Percentiles rank a stretch among this genome's conserved stretches.
Evolutionary conservation across 257 asterid species (phyloP).

Genomic region (Leonotis leonurus): DNA sequence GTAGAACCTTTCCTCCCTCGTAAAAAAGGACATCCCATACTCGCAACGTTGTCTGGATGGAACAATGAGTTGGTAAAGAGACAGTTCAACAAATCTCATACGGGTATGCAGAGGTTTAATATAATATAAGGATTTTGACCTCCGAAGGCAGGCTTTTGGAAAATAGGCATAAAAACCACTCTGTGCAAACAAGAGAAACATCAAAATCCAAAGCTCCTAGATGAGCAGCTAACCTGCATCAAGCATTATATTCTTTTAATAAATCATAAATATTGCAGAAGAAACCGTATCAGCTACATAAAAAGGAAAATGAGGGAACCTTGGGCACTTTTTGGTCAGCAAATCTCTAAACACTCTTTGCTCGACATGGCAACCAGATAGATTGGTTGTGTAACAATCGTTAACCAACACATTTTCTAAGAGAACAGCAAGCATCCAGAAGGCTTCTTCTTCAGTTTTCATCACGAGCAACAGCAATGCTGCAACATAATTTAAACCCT

Average conservation of each 20-base stretch:
- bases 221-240: slow-evolving; percentile 80
- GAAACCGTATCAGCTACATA: neutral
- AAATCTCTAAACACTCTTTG: slow-evolving; percentile 93
- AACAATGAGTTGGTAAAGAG: slow-evolving; percentile 15
- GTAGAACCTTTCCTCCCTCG: slow-evolving; percentile 86
- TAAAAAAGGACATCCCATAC: slow-evolving; percentile 98
- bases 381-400: slow-evolving; percentile 84
- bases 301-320: slow-evolving; percentile 34
- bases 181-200: slow-evolving; percentile 96
- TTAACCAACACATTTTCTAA: slow-evolving; percentile 81
- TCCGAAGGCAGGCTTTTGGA: slow-evolving; percentile 97
- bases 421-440: slow-evolving; percentile 99
- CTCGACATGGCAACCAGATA: slow-evolving; percentile 96
- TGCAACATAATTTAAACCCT: slow-evolving; percentile 96
- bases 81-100: neutral
- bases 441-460: slow-evolving; percentile 98
- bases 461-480: slow-evolving; percentile 89
- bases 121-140: slow-evolving; percentile 33
- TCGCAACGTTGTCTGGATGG: slow-evolving; percentile 78
- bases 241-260: neutral
- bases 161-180: slow-evolving; percentile 94
- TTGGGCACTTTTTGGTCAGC: slow-evolving; percentile 75
- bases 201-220: slow-evolving; percentile 86
- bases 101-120: neutral
- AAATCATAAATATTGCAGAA: slow-evolving; percentile 5